These are phyloP conservation scores for Harringtonia aguacate DNA, from an alignment of 2,329 filamentous ascomycete species.

Conservation along the genomic window DNA sequence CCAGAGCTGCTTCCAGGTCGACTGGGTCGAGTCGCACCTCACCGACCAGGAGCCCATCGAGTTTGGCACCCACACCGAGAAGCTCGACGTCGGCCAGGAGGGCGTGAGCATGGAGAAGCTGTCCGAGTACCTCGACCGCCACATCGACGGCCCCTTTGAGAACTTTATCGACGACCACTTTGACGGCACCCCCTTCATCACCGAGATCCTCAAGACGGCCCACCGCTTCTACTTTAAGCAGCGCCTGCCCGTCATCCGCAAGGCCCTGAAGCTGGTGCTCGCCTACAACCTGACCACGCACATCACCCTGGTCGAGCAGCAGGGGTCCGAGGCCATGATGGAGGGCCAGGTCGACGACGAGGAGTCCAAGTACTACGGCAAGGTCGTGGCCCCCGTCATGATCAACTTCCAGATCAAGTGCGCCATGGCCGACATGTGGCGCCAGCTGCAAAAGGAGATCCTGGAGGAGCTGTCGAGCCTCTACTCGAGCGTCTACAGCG, in stretches of 20 bases:
- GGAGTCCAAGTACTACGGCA: constrained; percentile 78
- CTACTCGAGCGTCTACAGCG: constrained; percentile 96
- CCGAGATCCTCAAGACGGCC: constrained; percentile 90
- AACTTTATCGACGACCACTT: constrained; percentile 94
- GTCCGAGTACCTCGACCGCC: constrained; percentile 87
- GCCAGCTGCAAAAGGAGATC: constrained; percentile 91
- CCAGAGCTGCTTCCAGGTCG: constrained; percentile 83
- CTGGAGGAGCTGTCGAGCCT: constrained; percentile 84
- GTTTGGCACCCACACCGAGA: constrained; percentile 81
- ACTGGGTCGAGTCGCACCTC: constrained; percentile 80
- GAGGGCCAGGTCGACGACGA: constrained; percentile 79
- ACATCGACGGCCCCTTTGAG: constrained; percentile 87
- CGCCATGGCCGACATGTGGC: constrained; percentile 95
- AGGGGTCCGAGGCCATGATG: constrained; percentile 67
- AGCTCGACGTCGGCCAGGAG: constrained; percentile 78
- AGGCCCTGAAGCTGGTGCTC: constrained; percentile 87
- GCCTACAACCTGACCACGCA: constrained; percentile 94
- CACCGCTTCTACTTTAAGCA: constrained; percentile 89
- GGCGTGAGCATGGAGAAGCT: constrained; percentile 73
- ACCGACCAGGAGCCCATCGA: constrained; percentile 59
- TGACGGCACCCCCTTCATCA: constrained; percentile 88
- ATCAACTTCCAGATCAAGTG: constrained; percentile 99
- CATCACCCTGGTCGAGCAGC: constrained; percentile 86
- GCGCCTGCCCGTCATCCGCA: constrained; percentile 80
- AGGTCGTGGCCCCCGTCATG: constrained; percentile 91